Base-by-base conservation (phyloP, 176 grass and related monocot genomes). In the Raddia distichophylla region DNA sequence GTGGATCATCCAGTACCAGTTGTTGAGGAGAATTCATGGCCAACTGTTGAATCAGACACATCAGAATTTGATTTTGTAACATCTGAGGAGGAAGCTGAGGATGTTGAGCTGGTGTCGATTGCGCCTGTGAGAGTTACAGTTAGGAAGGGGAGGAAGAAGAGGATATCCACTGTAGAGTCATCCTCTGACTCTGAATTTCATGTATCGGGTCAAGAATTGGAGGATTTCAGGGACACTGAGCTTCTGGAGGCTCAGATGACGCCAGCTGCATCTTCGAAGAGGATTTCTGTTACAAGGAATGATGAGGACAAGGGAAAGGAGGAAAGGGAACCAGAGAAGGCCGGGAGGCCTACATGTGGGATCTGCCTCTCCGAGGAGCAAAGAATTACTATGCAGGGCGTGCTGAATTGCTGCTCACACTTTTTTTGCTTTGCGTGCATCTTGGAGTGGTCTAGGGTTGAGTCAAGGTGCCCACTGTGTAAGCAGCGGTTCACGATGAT, bases 401-500 rank as follows among this genome's bases (percentile, higher is more conserved):
- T 91, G 43, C 62, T 98, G 60, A 70, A 98, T 85, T 98, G 93
- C 53, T 98, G 96, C 51, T 88, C 93, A 1, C 96, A 98, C 84
- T 98, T 89, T 75, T 98, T 98, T 87, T 98, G 92, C 83, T 95
- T 95, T 12, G 73, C 78, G 0, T 98, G 96, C 75, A 93, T 98
- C 62, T 87, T 98, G 66, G 92, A 94, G 73, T 98, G 96, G 96
- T 95, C 93, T 19, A 98, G 83, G 63, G 96, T 98, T 70, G 96
- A 98, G 75, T 95, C 92, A 10, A 84, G 90, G 67, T 98, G 96
- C 73, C 96, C 96, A 12, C 82, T 98, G 35, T 98, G 96, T 83
- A 98, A 95, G 82, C 79, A 85, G 62, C 76, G 93, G 60, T 98
- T 98, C 75, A 88, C 68, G n/a, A 95, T 86, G 12, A 93, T 98